Base-by-base conservation (phyloP, 805 yeast genomes). In the Candida chilensis region DNA sequence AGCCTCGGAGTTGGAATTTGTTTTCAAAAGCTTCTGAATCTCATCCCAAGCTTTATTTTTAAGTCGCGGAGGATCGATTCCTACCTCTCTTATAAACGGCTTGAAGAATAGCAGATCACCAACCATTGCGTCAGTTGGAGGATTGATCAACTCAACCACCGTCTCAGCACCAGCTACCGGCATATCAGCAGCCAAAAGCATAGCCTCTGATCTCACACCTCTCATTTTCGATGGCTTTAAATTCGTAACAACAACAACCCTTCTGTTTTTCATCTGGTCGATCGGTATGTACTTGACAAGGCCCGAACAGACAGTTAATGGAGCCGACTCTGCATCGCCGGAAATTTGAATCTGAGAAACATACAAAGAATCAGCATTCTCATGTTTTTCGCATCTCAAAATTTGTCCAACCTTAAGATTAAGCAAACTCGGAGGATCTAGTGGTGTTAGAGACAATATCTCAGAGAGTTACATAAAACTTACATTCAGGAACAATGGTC, bases 181-280 rank as follows among this genome's bases (percentile, higher is more conserved):
- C 19, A 35, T 39, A 16, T 47, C 70, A 2, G 82, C 76, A n/a
- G 84, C 83, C 14, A 78, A 43, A 1, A 78, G 42, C 85, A 78
- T 78, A 0, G 80, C 83, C 38, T 75, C 72, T 2, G 82, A 74
- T 24, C 43, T 46, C 14, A 69, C 64, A 1, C 85, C 85, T 37
- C 84, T 54, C 69, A 78, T 67, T 44, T 74, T 75, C 8, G 74
- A 61, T 3, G 76, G 68, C 40, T 76, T 78, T 47, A 78, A 48
- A 41, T 78, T 78, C 5, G 67, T 61, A 14, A 76, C 57, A 2
- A 78, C 54, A 1, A 76, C 74, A 3, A 77, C 78, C 16, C 53
- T 42, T 4, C 55, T 48, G 17, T 53, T 42, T 4, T 52, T 36
- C 41, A 78, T 41, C 16, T 57, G 39, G 0, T 58, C 63, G 5